These are phyloP conservation scores for Penicillium nucicola DNA, from an alignment of 495 filamentous ascomycete genomes.

Conservation along the genomic window DNA sequence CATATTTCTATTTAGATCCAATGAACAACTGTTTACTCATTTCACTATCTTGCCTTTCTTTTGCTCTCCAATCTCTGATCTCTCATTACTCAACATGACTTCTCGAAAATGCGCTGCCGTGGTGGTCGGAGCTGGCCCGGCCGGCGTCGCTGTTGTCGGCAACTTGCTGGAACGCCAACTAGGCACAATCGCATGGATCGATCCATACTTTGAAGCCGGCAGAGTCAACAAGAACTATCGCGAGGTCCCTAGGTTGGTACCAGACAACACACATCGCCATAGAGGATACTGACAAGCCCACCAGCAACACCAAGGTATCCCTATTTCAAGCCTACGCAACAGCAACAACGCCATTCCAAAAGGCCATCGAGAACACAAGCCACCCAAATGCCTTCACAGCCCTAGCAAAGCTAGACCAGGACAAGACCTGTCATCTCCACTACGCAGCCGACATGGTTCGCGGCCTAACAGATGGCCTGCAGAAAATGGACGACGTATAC, in stretches of 20 bases:
- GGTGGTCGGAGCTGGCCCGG: conserved; percentile 56
- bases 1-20: conserved; percentile 19
- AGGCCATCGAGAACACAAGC: conserved; percentile 41
- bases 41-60: conserved; percentile 2
- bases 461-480: conserved; percentile 47
- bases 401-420: conserved; percentile 51
- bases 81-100: conserved; percentile 22
- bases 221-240: conserved; percentile 52
- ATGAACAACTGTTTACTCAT: conserved; percentile 16
- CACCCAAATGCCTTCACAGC: conserved; percentile 50
- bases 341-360: conserved; percentile 45
- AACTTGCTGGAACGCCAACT: conserved; percentile 54
- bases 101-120: conserved; percentile 45
- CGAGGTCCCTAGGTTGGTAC: conserved; percentile 52
- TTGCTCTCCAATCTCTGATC: not conserved
- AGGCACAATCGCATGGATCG: conserved; percentile 51
- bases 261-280: not conserved
- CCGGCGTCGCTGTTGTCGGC: conserved; percentile 54
- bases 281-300: conserved; percentile 8
- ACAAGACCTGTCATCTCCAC: conserved; percentile 50
- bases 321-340: conserved; percentile 51
- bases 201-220: conserved; percentile 50
- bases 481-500: conserved; percentile 43
- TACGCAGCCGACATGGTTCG: conserved; percentile 53
- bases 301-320: conserved; percentile 49